Evolutionary conservation across 192 early-diverging fungal species (phyloP).

Genomic region (Gamsiella multidivaricata): DNA sequence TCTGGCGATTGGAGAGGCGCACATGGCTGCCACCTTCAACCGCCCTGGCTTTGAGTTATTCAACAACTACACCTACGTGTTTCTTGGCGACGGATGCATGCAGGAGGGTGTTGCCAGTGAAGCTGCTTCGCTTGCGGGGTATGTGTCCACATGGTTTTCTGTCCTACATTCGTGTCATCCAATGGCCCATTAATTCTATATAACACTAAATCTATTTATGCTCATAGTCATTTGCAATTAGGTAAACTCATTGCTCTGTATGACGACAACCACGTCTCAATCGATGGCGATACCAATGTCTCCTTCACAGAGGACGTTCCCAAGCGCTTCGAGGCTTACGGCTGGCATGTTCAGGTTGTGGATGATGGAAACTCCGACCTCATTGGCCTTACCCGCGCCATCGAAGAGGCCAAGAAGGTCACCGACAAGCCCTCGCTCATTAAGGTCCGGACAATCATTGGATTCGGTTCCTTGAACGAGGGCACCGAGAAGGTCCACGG

Average conservation of each 20-base stretch:
- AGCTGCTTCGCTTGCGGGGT: constrained; percentile 92
- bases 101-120: constrained; percentile 98
- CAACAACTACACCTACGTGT: constrained; percentile 85
- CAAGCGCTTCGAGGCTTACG: constrained; percentile 91
- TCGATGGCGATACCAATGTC: constrained; percentile 87
- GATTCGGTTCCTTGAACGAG: constrained; percentile 87
- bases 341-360: constrained; percentile 87
- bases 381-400: constrained; percentile 75
- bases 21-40: constrained; percentile 93
- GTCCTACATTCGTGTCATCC: background rate
- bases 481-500: constrained; percentile 97
- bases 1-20: constrained; percentile 89
- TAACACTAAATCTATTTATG: too few relatives aligned
- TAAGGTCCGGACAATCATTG: constrained; percentile 91
- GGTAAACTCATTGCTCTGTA: constrained; percentile 96
- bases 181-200: too few relatives aligned
- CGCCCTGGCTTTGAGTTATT: constrained; percentile 86
- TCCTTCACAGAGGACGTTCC: constrained; percentile 94
- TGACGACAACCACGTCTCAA: constrained; percentile 96
- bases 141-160: constrained; percentile 18
- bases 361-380: constrained; percentile 87
- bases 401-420: constrained; percentile 84
- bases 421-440: constrained; percentile 92
- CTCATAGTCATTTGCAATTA: constrained; percentile 83
- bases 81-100: constrained; percentile 96